Evolutionary conservation across 345 rosid species (phyloP).

Genomic region (Linum tenue): DNA sequence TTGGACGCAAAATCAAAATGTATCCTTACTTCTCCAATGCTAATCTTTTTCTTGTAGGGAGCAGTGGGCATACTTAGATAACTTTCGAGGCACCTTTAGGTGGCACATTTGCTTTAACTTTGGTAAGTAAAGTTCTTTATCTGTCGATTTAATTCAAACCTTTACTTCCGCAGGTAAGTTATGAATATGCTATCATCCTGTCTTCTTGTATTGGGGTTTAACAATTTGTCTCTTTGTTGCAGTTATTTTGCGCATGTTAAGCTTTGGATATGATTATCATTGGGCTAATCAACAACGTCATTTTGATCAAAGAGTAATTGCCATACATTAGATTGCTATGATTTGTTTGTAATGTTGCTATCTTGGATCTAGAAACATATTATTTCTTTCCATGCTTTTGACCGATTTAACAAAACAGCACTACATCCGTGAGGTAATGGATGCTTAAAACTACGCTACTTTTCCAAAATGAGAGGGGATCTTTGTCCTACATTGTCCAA

Average conservation of each 20-base stretch:
- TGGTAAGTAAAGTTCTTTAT: conserved; percentile 36
- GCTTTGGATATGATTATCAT: conserved; percentile 85
- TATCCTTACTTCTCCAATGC: not conserved
- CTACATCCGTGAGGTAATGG: no score
- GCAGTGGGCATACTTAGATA: conserved; percentile 66
- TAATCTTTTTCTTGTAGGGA: conserved; percentile 29
- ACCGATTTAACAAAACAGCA: no score
- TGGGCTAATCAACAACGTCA: conserved; percentile 54
- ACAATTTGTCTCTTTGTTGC: conserved; percentile 10
- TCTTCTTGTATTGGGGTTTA: not conserved
- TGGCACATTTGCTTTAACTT: conserved; percentile 98
- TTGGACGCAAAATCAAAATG: conserved; percentile 5
- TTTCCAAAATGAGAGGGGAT: no score
- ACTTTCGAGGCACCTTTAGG: conserved; percentile 74
- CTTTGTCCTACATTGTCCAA: no score
- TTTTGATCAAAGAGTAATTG: conserved; percentile 64
- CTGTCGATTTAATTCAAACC: not conserved
- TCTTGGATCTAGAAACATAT: not conserved
- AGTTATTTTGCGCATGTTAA: conserved; percentile 87
- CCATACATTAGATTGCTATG: not conserved
- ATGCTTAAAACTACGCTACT: no score
- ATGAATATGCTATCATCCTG: not conserved
- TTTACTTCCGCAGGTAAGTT: conserved; percentile 1
- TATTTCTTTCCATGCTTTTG: not conserved
- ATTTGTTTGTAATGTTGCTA: not conserved